Evolutionary conservation across 2,329 filamentous ascomycete species (phyloP), one percentile per base, ranked within the genome.

Genomic region (Rosellinia necatrix): DNA sequence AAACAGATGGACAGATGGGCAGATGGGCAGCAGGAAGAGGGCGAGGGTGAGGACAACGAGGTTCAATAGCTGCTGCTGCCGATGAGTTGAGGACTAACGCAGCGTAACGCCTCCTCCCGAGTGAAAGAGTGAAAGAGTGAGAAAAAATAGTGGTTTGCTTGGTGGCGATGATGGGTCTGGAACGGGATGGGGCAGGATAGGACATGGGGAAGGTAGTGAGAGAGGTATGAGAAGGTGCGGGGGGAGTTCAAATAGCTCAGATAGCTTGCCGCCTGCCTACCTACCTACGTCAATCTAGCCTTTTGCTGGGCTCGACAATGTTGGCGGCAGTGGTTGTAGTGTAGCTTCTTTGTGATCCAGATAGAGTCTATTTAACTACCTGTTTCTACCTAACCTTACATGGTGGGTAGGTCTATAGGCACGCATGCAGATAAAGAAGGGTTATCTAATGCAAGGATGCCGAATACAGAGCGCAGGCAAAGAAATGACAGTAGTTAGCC

Each of bases 221-320:
- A n/a, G n/a, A n/a, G n/a, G n/a, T n/a, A n/a, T n/a, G n/a, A n/a
- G n/a, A n/a, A n/a, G n/a, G 8, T 35, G 34, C 34, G 13, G n/a
- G 34, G n/a, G 19, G 30, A 13, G 30, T 34, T 34, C 30, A 4
- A n/a, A 3, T 42, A 27, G 9, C 19, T 38, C 44, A 32, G 27
- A 17, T 15, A 35, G n/a, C 25, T 38, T 44, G 52, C 38, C 44
- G 52, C 46, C 40, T 44, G 53, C 17, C 44, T 40, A 44, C 32
- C 32, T 50, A n/a, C 29, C 37, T 49, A 27, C 21, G 42, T 47
- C 47, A 47, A 51, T 51, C 30, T 40, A 49, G 46, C 38, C n/a
- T 40, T 44, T 49, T 10, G 24, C 19, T 32, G 47, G 46, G 10
- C 21, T 47, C 30, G 19, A 42, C 17, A 37, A 35, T 46, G 47